phyloP scores from a whole-genome alignment of 2,329 filamentous ascomycete species.

The Fusarium austroafricanum region DNA sequence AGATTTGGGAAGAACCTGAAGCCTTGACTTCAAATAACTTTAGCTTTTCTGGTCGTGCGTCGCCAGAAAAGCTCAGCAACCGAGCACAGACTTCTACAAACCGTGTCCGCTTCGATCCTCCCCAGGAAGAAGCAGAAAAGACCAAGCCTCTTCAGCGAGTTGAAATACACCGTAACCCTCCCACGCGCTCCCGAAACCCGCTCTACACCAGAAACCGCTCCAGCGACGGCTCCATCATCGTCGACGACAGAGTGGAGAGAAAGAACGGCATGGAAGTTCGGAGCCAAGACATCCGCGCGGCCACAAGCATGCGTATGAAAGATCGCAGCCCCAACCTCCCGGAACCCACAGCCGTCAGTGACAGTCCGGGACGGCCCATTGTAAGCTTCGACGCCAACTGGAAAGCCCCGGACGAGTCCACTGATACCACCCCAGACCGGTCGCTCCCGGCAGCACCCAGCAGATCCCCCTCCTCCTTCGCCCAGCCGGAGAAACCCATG shows the following conservation, averaged over 20 bases:
- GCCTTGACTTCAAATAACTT: constrained; percentile 42
- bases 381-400: constrained; percentile 94
- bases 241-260: constrained; percentile 62
- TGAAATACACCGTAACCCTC: constrained; percentile 87
- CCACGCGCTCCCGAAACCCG: constrained; percentile 84
- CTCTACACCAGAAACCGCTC: constrained; percentile 78
- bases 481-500: constrained; percentile 52
- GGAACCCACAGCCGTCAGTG: constrained; percentile 89
- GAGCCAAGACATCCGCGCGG: constrained; percentile 86
- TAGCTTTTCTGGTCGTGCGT: constrained; percentile 45
- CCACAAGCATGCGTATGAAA: constrained; percentile 88
- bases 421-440: constrained; percentile 71
- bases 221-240: constrained; percentile 44
- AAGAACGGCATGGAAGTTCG: constrained; percentile 87
- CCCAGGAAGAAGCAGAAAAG: constrained; percentile 53
- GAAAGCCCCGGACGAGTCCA: constrained; percentile 76
- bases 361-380: constrained; percentile 90
- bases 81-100: constrained; percentile 51
- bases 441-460: constrained; percentile 46
- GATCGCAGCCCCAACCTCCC: constrained; percentile 89
- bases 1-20: constrained; percentile 91
- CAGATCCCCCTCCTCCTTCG: constrained; percentile 43
- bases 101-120: constrained; percentile 55
- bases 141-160: constrained; percentile 60
- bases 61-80: constrained; percentile 49